Evolutionary conservation across 805 yeast species (phyloP).

Genomic region (Starmerella bacillaris): DNA sequence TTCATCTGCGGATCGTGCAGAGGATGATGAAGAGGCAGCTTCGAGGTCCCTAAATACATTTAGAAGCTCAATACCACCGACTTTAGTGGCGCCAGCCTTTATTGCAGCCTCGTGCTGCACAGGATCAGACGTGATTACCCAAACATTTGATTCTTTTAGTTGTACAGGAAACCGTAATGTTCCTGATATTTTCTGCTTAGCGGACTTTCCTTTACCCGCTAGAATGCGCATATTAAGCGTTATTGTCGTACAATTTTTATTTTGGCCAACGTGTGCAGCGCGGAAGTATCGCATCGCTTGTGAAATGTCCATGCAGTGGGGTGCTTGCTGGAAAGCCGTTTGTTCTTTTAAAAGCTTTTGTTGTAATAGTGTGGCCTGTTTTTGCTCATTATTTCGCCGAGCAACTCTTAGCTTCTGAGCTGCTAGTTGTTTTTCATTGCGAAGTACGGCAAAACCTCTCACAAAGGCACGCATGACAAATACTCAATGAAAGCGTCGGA

Average conservation of each 20-base stretch:
- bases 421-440: slow-evolving; percentile 19
- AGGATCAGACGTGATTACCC: slow-evolving; percentile 48
- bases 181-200: slow-evolving; percentile 58
- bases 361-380: slow-evolving; percentile 18
- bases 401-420: slow-evolving; percentile 22
- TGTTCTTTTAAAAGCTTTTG: slow-evolving; percentile 23
- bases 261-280: slow-evolving; percentile 81
- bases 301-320: slow-evolving; percentile 54
- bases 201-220: slow-evolving; percentile 51
- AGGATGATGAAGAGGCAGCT: too few species aligned
- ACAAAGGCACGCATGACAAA: too few species aligned
- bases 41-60: slow-evolving; percentile 30
- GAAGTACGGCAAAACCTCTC: slow-evolving; percentile 9
- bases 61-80: slow-evolving; percentile 59
- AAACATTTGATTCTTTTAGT: slow-evolving; percentile 42
- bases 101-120: slow-evolving; percentile 37
- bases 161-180: slow-evolving; percentile 56
- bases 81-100: slow-evolving; percentile 41
- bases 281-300: slow-evolving; percentile 60
- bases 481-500: too few species aligned
- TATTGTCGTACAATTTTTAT: slow-evolving; percentile 51
- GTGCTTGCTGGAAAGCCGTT: slow-evolving; percentile 30
- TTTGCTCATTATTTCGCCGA: slow-evolving; percentile 18
- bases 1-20: too few species aligned
- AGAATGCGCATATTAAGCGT: slow-evolving; percentile 45